These are phyloP conservation scores for Pichia eremophila DNA, from an alignment of 805 yeast genomes.

Conservation along the genomic window DNA sequence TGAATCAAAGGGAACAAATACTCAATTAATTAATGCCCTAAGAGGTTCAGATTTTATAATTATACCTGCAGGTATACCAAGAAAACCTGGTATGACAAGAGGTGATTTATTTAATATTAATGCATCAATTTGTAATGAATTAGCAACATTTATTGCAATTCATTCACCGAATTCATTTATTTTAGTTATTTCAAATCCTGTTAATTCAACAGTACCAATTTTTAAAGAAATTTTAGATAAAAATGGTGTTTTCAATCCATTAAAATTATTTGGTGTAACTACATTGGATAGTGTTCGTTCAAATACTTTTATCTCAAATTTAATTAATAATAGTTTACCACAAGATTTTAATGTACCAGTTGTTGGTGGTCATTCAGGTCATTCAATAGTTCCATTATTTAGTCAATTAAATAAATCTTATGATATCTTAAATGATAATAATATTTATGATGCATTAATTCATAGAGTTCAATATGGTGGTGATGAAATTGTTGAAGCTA, in stretches of 20 bases:
- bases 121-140: constrained; percentile 42
- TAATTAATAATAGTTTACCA: constrained; percentile 18
- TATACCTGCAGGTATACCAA: constrained; percentile 56
- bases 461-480: constrained; percentile 84
- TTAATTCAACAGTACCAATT: constrained; percentile 52
- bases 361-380: constrained; percentile 51
- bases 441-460: constrained; percentile 42
- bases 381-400: constrained; percentile 43
- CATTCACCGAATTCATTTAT: constrained; percentile 42
- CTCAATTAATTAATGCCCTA: constrained; percentile 34
- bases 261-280: constrained; percentile 47
- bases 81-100: constrained; percentile 62
- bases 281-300: constrained; percentile 51
- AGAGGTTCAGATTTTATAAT: constrained; percentile 41
- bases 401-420: constrained; percentile 36
- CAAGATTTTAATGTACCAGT: constrained; percentile 32
- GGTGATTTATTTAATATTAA: constrained; percentile 53
- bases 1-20: constrained; percentile 16
- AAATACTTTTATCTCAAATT: constrained; percentile 35
- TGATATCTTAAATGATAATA: constrained; percentile 29
- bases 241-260: constrained; percentile 42
- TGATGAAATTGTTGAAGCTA: constrained; percentile 93
- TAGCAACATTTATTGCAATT: constrained; percentile 43
- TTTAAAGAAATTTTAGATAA: constrained; percentile 48
- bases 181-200: constrained; percentile 50